Base-by-base conservation (phyloP, 208 protist species). In the Trypanosomatidae sp. region DNA sequence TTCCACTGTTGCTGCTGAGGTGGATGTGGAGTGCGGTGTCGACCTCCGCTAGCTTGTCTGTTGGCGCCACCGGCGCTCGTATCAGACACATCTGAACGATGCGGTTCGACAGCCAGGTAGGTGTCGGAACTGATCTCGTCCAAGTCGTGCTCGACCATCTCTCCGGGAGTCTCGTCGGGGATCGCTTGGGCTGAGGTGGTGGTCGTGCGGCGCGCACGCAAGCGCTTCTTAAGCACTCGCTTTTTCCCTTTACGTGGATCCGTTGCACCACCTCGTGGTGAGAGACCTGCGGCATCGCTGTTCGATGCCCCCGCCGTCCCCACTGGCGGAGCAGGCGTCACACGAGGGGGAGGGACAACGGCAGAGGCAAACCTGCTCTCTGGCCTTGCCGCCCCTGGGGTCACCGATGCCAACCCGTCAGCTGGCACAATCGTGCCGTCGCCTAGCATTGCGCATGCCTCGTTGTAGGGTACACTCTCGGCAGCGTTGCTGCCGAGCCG, bases 121-220 rank as follows among this genome's bases (percentile, higher is more conserved):
- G 46, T 44, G 25, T n/a, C 59, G 4, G 56, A 60, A 39, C 28
- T 39, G 59, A 71, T 62, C 49, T 71, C 49, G 17, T 85, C 83
- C 53, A 73, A 68, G 52, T 75, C 80, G 8, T 78, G 60, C 68
- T 91, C 84, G 30, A 82, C 74, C 46, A 91, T 17, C 62, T 91
- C 87, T 12, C 84, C 82, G 2, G 76, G 74, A 12, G 68, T 47
- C 46, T 79, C 50, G 43, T 89, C 87, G 8, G 87, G 87, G 46
- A 91, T 73, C 13, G 67, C 74, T 53, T 49, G 74, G 33, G 89
- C 72, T 22, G 81, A 86, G 19, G 71, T 28, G n/a, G 39, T 85
- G 66, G 71, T 79, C n/a, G 73, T 71, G 52, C 74, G 69, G 22
- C 77, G 80, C 44, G 69, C 49, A 50, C 75, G 75, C 47, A 80